Evolutionary conservation across 345 rosid species (phyloP), one percentile per base, ranked within the genome.

Genomic region (Alliaria petiolata): DNA sequence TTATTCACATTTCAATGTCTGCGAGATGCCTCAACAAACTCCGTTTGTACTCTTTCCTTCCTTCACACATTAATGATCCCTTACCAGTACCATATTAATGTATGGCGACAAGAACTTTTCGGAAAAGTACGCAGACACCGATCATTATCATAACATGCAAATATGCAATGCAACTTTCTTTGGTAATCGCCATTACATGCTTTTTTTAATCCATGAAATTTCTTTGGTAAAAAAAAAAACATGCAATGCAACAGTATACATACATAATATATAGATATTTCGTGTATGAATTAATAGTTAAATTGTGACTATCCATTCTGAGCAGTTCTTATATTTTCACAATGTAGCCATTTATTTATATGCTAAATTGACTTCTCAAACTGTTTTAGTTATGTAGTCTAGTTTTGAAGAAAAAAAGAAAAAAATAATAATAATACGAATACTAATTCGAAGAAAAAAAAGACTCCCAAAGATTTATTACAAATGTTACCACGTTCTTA

Each of bases 81-180:
- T 63, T 40, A 54, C 76, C 53, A 51, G 54, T 40, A 54, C 76
- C 53, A 51, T 28, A 52, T 36, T 51, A 51, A 11, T 62, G 36
- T 43, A 71, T 30, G 7, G 15, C 40, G 64, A 53, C 76, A 63
- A 63, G 39, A 54, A 12, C 22, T 9, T 43, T 63, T 30, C 20
- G 20, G 7, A 43, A 15, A 43, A 62, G 44, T 50, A 71, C 55
- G 52, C 13, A 19, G 50, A 43, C 31, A 62, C 44, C 43, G 22
- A 52, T 62, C 47, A 71, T 33, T 35, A 10, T 52, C 44, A 52
- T 40, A 51, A 15, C 54, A 62, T 62, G 28, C 6, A 43, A n/a
- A n/a, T n/a, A 22, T 62, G 28, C 6, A 43, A 46, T 62, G 28
- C 6, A 43, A 22, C n/a, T n/a, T n/a, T n/a, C n/a, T n/a, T n/a